Base-by-base conservation (phyloP, 805 yeast genomes). In the Brettanomyces bruxellensis region DNA sequence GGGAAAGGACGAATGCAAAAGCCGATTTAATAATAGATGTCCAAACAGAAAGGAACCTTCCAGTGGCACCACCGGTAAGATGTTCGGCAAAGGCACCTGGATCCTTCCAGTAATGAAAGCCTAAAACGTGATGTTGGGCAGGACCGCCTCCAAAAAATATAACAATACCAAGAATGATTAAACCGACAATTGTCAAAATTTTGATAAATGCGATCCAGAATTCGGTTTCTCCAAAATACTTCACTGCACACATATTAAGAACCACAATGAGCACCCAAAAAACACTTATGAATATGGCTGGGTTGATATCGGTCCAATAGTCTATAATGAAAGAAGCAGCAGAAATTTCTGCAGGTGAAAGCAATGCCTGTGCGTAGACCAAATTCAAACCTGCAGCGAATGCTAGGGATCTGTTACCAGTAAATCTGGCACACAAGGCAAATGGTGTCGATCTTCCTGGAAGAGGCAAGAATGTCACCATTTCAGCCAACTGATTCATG, bases 141-240 rank as follows among this genome's bases (percentile, higher is more conserved):
- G 86, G 86, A 40, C 78, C 83, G 50, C 86, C 86, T 48, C 86
- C 86, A 56, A 79, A 76, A 53, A 79, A 78, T 49, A 80, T 75
- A 37, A 78, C 71, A 57, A 76, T 62, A 50, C 81, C 76, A 39
- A 75, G 64, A 36, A 81, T 61, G 47, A 81, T 77, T 50, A 81
- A 67, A 22, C 88, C 87, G 23, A 79, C 57, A 56, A 85, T 74
- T 34, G 85, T 74, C 44, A 83, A 50, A 34, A 85, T 78, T 61
- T 84, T 85, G 61, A 84, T 68, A 14, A 74, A 56, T 0, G 85
- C 79, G 53, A 79, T 72, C 82, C 83, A 83, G 61, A 79, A 85
- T 55, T 79, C 87, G 43, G 72, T 69, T 58, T 77, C 82, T 43
- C 70, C 72, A 48, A 61, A 68, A 53, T 65, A 71, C 48, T 70